Conservation (phyloP, 129 eudicot species). For the Lonicera japonica region DNA sequence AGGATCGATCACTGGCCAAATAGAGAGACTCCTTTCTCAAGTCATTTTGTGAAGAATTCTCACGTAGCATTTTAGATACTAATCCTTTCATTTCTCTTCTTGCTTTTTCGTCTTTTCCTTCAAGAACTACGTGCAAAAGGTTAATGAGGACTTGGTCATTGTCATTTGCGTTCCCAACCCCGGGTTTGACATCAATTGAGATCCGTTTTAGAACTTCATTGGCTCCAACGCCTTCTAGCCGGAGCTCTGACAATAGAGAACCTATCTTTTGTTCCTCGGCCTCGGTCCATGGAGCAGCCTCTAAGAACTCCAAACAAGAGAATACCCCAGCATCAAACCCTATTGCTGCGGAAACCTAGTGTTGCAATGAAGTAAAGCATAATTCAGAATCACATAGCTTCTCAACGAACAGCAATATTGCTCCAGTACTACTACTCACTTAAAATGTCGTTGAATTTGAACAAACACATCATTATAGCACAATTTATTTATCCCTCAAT, state of each 20-base stretch:
- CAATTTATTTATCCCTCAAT: no score
- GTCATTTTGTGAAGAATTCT: slow-evolving; percentile 64
- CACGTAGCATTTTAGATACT: slow-evolving; percentile 79
- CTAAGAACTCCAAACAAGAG: slow-evolving; percentile 89
- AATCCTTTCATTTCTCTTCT: slow-evolving; percentile 79
- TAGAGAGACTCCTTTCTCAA: slow-evolving; percentile 72
- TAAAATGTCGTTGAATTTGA: no score
- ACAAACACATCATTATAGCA: no score
- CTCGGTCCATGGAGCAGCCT: slow-evolving; percentile 99
- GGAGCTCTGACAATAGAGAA: slow-evolving; percentile 66
- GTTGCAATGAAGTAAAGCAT: slow-evolving; percentile 5
- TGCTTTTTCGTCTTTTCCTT: slow-evolving; percentile 94
- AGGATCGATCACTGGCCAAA: slow-evolving; percentile 66
- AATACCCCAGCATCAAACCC: slow-evolving; percentile 90
- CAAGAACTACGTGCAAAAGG: slow-evolving; percentile 73
- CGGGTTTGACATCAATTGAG: slow-evolving; percentile 41
- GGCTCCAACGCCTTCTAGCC: slow-evolving; percentile 66
- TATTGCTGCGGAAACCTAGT: slow-evolving; percentile 77
- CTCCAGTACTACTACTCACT: no score
- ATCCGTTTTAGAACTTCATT: slow-evolving; percentile 77
- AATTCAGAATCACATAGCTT: not conserved
- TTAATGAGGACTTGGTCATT: slow-evolving; percentile 70
- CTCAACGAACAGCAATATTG: not conserved
- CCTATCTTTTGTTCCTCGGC: slow-evolving; percentile 88
- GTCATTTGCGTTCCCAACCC: slow-evolving; percentile 30